Evolutionary conservation across 2,329 filamentous ascomycete genomes (phyloP), one percentile per base, ranked within the genome.

Genomic region (Arthrocladium fulminans): DNA sequence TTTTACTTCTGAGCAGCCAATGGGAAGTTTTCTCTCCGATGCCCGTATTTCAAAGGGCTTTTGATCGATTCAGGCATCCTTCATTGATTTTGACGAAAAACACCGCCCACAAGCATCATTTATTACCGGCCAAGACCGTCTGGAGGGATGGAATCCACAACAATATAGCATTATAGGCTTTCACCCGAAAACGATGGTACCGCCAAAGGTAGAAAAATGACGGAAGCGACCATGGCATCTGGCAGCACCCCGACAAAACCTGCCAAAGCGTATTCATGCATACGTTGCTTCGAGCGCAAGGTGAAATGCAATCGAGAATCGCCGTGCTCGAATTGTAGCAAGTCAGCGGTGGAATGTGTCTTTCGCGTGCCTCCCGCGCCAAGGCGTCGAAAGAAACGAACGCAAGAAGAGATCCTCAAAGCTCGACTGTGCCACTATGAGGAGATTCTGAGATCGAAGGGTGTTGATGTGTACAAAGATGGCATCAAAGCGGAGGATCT

Each of bases 241-340:
- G 13, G 20, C 3, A 19, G 25, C 4, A 20, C 8, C 41, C 41
- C 13, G 35, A 20, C 35, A 22, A 51, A 48, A 39, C 49, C 51
- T 3, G 20, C 45, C 6, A 58, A 57, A 39, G 47, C 54, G 13
- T 58, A 54, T 42, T 56, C 53, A 12, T 59, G 56, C 37, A 50
- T 57, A 15, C 49, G 56, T 3, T 63, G 62, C 37, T 61, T 61
- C 25, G 58, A 63, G 20, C 57, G 65, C 35, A 72, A 71, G 50
- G 64, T 70, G 7, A 69, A 66, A 53, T 71, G 68, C 54, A 60
- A 69, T 53, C 64, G 59, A 46, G 45, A 50, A 30, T 49, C 66
- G 10, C 67, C 69, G 0, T 74, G 72, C 47, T 66, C 66, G 6
- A 73, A 73, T 51, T 74, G 72, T 46, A 48, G 58, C 32, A 73